phyloP scores from a whole-genome alignment of 2,329 filamentous ascomycete genomes.

The Tetracladium maxilliforme region DNA sequence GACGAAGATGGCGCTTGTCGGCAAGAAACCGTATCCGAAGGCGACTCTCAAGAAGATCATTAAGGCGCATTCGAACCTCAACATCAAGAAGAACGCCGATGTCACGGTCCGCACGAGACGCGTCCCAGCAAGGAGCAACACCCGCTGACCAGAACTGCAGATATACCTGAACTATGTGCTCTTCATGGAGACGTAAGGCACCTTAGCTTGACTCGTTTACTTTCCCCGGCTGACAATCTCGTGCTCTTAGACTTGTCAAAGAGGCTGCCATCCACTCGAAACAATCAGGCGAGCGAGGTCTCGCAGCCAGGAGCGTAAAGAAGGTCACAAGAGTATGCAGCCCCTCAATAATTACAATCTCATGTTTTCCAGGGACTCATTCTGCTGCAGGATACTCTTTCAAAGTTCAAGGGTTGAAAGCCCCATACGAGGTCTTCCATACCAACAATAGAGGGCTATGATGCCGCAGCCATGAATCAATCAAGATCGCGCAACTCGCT shows the following conservation, averaged over 20 bases:
- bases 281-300: slow-evolving; percentile 54
- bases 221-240: not conserved
- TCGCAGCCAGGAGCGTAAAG: slow-evolving; percentile 63
- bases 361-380: slow-evolving; percentile 1
- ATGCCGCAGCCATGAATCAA: too few species aligned
- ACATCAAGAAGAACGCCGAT: slow-evolving; percentile 73
- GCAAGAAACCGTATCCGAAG: slow-evolving; percentile 69
- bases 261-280: slow-evolving; percentile 68
- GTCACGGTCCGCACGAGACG: slow-evolving; percentile 44
- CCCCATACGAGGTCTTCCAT: too few species aligned
- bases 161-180: slow-evolving; percentile 75
- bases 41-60: slow-evolving; percentile 78
- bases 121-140: slow-evolving; percentile 5
- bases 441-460: too few species aligned
- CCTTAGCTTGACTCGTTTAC: not conserved
- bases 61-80: slow-evolving; percentile 73
- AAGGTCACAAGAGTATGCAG: slow-evolving; percentile 58
- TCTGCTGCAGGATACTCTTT: slow-evolving; percentile 8
- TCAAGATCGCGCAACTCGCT: too few species aligned
- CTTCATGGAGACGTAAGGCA: slow-evolving; percentile 52
- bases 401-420: slow-evolving; percentile 16
- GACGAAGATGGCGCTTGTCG: too few species aligned
- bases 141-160: slow-evolving; percentile 24
- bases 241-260: slow-evolving; percentile 48
- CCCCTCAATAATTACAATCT: too few species aligned